phyloP scores from a whole-genome alignment of 306 rosid genomes.

The Begonia masoniana region DNA sequence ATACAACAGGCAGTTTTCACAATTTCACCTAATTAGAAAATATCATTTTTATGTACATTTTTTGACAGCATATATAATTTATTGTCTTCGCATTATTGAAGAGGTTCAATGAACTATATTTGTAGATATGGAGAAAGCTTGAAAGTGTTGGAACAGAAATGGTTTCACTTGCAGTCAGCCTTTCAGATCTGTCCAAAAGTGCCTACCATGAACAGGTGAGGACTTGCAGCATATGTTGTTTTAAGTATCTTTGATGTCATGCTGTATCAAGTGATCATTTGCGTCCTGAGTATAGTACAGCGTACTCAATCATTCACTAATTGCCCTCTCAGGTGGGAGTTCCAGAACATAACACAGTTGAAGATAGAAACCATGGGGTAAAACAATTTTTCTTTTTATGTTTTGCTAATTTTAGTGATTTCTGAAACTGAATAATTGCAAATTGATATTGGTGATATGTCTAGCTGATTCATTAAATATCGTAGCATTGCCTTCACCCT shows the following conservation, averaged over 20 bases:
- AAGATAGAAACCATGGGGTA: background rate
- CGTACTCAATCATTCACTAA: no score
- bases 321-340: background rate
- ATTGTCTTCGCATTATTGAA: no score
- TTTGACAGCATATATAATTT: background rate
- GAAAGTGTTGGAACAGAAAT: conserved; percentile 43
- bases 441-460: background rate
- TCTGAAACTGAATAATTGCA: background rate
- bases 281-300: no score
- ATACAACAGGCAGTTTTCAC: conserved; percentile 57
- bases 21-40: background rate
- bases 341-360: background rate
- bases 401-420: background rate
- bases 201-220: conserved; percentile 57
- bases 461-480: no score
- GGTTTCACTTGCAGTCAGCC: conserved; percentile 57
- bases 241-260: conserved; percentile 5
- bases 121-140: conserved; percentile 77
- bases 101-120: conserved; percentile 6
- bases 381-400: background rate
- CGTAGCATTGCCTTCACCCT: no score
- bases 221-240: conserved; percentile 8
- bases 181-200: conserved; percentile 53
- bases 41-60: background rate
- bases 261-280: conserved; percentile 1